phyloP scores from a whole-genome alignment of 2,329 filamentous ascomycete species.

The Colletotrichum phormii region DNA sequence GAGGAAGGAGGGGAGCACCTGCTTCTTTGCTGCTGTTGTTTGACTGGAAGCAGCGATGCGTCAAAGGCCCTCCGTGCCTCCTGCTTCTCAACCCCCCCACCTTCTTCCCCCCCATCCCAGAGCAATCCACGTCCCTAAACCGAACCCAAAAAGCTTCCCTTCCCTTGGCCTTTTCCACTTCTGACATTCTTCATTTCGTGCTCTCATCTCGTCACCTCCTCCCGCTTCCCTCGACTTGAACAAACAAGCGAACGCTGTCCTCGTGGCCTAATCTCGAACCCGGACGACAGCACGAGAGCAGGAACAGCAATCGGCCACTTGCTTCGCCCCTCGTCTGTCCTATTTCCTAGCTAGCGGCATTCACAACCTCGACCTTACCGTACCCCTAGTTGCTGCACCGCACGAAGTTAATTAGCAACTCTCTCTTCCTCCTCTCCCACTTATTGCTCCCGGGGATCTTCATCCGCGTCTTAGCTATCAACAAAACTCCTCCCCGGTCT shows the following conservation, averaged over 20 bases:
- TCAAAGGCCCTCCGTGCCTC: constrained; percentile 29
- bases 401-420: constrained; percentile 21
- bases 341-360: constrained; percentile 21
- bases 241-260: constrained; percentile 21
- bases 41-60: constrained; percentile 35
- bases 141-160: constrained; percentile 38
- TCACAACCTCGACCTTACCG: not conserved
- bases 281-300: constrained; percentile 21
- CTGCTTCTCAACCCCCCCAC: constrained; percentile 22
- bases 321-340: constrained; percentile 19
- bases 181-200: constrained; percentile 25
- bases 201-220: constrained; percentile 19
- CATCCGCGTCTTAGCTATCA: constrained; percentile 6
- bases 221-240: constrained; percentile 7
- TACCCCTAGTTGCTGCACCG: constrained; percentile 1
- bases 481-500: not conserved
- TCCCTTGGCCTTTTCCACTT: constrained; percentile 34
- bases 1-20: constrained; percentile 12
- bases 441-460: constrained; percentile 14
- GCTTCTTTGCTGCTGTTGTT: constrained; percentile 20
- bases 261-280: constrained; percentile 24
- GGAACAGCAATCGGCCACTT: constrained; percentile 25
- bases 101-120: constrained; percentile 25
- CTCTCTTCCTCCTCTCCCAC: constrained; percentile 1
- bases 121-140: constrained; percentile 32